Evolutionary conservation across 805 yeast genomes (phyloP).

Genomic region (Schizosaccharomyces cryophilus): DNA sequence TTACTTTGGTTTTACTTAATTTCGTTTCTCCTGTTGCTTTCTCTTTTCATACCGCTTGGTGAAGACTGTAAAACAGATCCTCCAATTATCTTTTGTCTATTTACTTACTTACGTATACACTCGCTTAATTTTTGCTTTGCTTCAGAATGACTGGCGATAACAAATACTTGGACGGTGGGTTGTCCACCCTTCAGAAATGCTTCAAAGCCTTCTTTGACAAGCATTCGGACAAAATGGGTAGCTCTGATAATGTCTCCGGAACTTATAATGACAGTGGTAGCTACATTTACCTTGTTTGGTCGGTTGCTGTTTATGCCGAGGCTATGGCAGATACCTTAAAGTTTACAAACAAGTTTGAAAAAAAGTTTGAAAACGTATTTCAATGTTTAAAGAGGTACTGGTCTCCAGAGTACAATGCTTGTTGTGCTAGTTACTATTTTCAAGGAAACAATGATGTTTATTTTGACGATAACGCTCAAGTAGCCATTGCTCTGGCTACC

Average conservation of each 20-base stretch:
- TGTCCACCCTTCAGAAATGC: neutral
- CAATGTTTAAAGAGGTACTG: neutral
- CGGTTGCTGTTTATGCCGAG: conserved; percentile 1
- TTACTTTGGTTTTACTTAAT: no score
- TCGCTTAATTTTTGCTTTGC: no score
- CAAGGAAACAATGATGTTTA: conserved; percentile 39
- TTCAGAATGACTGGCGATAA: neutral
- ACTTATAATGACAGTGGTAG: neutral
- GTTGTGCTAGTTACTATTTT: conserved; percentile 37
- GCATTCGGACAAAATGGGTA: neutral
- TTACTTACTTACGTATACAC: no score
- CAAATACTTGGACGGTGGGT: neutral
- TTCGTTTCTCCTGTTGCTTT: no score
- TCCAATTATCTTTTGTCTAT: no score
- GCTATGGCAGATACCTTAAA: neutral
- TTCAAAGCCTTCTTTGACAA: neutral
- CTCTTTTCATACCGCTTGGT: no score
- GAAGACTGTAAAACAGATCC: no score
- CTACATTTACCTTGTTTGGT: conserved; percentile 1
- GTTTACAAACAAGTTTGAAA: neutral
- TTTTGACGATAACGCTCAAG: conserved; percentile 56
- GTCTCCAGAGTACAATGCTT: conserved; percentile 24
- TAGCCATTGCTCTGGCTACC: conserved; percentile 35
- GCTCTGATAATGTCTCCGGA: neutral
- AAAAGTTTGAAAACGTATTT: neutral